phyloP scores from a whole-genome alignment of 768 basidiomycete genomes.

The Tylopilus intermedius region DNA sequence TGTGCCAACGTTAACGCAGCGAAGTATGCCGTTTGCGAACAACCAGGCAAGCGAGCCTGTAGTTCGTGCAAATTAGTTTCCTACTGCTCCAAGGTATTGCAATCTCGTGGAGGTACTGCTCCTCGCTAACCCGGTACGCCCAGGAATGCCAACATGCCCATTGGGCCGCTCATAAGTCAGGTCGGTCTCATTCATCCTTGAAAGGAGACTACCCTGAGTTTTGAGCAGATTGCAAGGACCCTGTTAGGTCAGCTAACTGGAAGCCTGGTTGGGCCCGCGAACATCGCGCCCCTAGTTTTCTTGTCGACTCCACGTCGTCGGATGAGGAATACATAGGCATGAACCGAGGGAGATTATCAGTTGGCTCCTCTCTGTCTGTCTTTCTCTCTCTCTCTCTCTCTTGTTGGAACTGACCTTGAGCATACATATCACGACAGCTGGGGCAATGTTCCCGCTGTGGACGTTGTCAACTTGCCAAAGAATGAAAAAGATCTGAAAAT shows the following conservation, averaged over 20 bases:
- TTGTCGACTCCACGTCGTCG: conserved; percentile 6
- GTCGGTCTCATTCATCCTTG: neutral
- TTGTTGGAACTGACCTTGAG: neutral
- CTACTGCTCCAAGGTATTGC: conserved; percentile 38
- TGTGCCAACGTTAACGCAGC: conserved; percentile 34
- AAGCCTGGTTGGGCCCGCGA: conserved; percentile 21
- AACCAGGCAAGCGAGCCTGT: conserved; percentile 29
- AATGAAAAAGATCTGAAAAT: conserved; percentile 17
- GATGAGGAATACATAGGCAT: conserved; percentile 8
- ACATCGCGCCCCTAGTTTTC: conserved; percentile 20
- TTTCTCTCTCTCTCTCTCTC: neutral
- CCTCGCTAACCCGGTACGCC: neutral
- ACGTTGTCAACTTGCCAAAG: conserved; percentile 26
- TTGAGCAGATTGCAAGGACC: conserved; percentile 22
- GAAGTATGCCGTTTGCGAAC: conserved; percentile 23
- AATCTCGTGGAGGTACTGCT: neutral
- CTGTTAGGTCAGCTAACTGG: conserved; percentile 18
- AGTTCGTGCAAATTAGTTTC: conserved; percentile 36
- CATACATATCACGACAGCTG: conserved; percentile 12
- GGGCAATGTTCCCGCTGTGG: conserved; percentile 35
- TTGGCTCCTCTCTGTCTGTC: conserved; percentile 24
- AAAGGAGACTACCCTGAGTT: neutral
- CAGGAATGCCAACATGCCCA: conserved; percentile 36
- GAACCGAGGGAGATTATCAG: conserved; percentile 24
- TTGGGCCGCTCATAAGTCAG: no score